These are phyloP conservation scores for Platanus orientalis DNA, from an alignment of 164 flowering plant species.

Conservation along the genomic window DNA sequence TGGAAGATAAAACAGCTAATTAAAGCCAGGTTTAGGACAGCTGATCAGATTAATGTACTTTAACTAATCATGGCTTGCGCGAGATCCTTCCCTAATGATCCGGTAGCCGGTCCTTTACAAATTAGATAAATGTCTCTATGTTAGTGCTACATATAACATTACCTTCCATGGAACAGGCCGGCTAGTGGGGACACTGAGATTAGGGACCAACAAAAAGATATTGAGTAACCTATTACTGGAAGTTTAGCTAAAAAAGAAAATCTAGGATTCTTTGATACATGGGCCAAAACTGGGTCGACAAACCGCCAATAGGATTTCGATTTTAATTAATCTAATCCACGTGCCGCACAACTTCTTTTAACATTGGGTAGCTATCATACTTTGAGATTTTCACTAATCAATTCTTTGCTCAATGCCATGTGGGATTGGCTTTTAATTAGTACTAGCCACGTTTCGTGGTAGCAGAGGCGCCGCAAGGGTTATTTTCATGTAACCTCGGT, in stretches of 20 bases:
- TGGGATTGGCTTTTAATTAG: not conserved
- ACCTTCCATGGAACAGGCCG: slow-evolving; percentile 21
- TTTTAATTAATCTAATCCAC: not conserved
- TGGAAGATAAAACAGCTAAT: slow-evolving; percentile 21
- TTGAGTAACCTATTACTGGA: slow-evolving; percentile 2
- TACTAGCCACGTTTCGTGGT: no score
- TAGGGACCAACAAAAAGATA: slow-evolving; percentile 37
- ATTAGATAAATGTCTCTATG: slow-evolving; percentile 16
- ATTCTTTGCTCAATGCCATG: not conserved
- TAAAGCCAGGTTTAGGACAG: slow-evolving; percentile 3
- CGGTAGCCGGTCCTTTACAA: slow-evolving; percentile 11
- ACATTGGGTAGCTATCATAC: not conserved
- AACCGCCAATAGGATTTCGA: not conserved
- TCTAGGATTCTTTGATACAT: not conserved
- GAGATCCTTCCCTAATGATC: slow-evolving; percentile 43
- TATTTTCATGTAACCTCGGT: no score
- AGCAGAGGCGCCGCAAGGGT: no score
- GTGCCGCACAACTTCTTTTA: not conserved
- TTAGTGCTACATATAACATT: slow-evolving; percentile 21
- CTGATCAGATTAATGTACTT: slow-evolving; percentile 10
- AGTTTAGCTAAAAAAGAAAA: not conserved
- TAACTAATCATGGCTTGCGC: slow-evolving; percentile 24
- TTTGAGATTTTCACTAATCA: no score
- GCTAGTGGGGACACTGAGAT: slow-evolving; percentile 27
- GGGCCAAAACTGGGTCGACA: not conserved